Evolutionary conservation across 305 asterid species (phyloP).

Genomic region (Plantago coronopus): DNA sequence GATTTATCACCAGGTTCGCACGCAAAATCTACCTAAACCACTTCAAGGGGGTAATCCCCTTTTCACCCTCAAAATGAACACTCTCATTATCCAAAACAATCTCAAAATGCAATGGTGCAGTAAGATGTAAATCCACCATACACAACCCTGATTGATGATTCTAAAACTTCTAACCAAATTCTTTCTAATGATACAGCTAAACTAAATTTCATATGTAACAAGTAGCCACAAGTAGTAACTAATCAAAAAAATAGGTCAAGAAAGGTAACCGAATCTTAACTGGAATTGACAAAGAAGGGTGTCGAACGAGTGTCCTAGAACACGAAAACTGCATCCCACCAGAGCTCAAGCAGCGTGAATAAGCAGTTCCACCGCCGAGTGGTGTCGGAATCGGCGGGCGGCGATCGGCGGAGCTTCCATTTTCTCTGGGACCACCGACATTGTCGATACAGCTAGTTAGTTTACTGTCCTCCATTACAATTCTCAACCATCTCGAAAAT

Average conservation of each 20-base stretch:
- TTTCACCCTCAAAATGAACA: too few relatives aligned
- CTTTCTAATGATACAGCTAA: too few relatives aligned
- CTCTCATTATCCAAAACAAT: too few relatives aligned
- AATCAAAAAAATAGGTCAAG: neutral
- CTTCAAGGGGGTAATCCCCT: too few relatives aligned
- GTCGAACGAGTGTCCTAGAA: slow-evolving; percentile 57
- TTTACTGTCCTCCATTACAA: slow-evolving; percentile 81
- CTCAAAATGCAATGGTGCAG: too few relatives aligned
- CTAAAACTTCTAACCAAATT: too few relatives aligned
- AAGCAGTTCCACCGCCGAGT: slow-evolving; percentile 36
- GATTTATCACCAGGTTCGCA: too few relatives aligned
- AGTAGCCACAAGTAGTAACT: neutral
- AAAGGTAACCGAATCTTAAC: neutral
- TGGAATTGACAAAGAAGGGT: slow-evolving; percentile 63
- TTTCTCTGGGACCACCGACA: slow-evolving; percentile 38
- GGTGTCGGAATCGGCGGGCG: slow-evolving; percentile 74
- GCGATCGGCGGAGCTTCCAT: slow-evolving; percentile 56
- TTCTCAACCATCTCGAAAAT: slow-evolving; percentile 49
- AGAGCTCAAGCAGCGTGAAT: slow-evolving; percentile 41
- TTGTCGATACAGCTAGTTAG: slow-evolving; percentile 27
- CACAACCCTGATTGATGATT: too few relatives aligned
- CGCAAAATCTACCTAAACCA: too few relatives aligned
- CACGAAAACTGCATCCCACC: slow-evolving; percentile 37
- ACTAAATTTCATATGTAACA: too few relatives aligned
- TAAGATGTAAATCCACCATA: too few relatives aligned